Evolutionary conservation across 1,139 yeast species (phyloP), one percentile per base, ranked within the genome.

Genomic region (Meyerozyma sp.): DNA sequence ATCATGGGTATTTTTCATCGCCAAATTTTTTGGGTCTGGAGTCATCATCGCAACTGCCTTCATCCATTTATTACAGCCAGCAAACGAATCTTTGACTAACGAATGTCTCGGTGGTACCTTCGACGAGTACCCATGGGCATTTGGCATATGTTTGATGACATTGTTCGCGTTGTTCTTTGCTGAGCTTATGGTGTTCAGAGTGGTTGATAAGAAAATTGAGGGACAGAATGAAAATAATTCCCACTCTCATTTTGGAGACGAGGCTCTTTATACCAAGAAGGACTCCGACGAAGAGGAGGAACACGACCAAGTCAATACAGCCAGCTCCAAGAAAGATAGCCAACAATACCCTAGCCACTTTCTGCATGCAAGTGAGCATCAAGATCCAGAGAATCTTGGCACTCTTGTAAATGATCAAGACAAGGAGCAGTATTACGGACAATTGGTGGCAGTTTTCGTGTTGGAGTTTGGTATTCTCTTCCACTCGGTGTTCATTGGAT

Each of bases 21-120:
- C 90, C 44, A 87, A 86, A 57, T 87, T 78, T 67, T 89, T 90
- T 60, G 97, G 97, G 48, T 84, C 95, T 1, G 97, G 97, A 42
- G 96, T 90, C 42, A 90, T 90, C 57, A 73, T 89, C 8, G 93
- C 96, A 1, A 90, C 96, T 1, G 90, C 95, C 0, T 84, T 88
- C 55, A 82, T 90, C 45, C 97, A 90, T 64, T 69, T 90, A 48
- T 69, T 90, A 53, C 82, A 83, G 53, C 96, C 96, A 0, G 95
- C 95, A 3, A 68, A 74, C 51, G 84, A 80, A 32, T 66, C 72
- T 3, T 66, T 82, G 44, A 63, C 75, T 0, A 55, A 68, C 42
- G 68, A 66, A 7, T 82, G 88, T 62, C 70, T 83, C 32, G 80
- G 82, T 27, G 78, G 75, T 27, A 70, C 72, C 2, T 78, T 82